Base-by-base conservation (phyloP, 176 grass and related monocot species). In the Oryza officinalis region DNA sequence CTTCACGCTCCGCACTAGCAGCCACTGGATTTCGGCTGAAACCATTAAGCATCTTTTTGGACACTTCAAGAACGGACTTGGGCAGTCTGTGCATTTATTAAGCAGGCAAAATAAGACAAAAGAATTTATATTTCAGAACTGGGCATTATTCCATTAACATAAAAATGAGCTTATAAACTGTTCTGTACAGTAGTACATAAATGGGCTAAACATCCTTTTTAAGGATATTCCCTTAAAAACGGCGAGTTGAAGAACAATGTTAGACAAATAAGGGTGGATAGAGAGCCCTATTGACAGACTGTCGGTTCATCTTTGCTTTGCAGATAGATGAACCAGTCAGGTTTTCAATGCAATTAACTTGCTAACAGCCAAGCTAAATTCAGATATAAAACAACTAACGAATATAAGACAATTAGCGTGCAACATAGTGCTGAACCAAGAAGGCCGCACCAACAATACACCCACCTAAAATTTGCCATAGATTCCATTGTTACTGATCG, bases 21-120 rank as follows among this genome's bases (percentile, higher is more conserved):
- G 89, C 93, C 63, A 85, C 75, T 80, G 90, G 93, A 83, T 98
- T 98, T 67, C 96, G 89, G 76, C 96, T 98, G 68, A 86, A 89
- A 35, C 74, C 75, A 88, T 88, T 90, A 63, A 98, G 80, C 93
- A 98, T 92, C 87, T 92, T 95, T 86, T 93, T 98, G 64, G 89
- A 95, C 57, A 98, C 78, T 74, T 98, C 89, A 87, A 95, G 94
- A 76, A 98, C 93, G 15, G 96, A 95, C 49, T 95, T 94, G 38
- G 96, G 93, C 76, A 98, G 41, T 89, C 96, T 98, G 77, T 64
- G 71, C 13, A 75, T 71, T 77, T 59, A 75, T 80, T 84, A 15
- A 84, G 61, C 13, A 68, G 20, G 6, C 3, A 72, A 76, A 85
- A 33, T 37, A 71, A 43, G 30, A 67, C 2, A 65, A 78, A 28